phyloP scores from a whole-genome alignment of 108 stramenopile genomes.

The Nitzschia sp. region DNA sequence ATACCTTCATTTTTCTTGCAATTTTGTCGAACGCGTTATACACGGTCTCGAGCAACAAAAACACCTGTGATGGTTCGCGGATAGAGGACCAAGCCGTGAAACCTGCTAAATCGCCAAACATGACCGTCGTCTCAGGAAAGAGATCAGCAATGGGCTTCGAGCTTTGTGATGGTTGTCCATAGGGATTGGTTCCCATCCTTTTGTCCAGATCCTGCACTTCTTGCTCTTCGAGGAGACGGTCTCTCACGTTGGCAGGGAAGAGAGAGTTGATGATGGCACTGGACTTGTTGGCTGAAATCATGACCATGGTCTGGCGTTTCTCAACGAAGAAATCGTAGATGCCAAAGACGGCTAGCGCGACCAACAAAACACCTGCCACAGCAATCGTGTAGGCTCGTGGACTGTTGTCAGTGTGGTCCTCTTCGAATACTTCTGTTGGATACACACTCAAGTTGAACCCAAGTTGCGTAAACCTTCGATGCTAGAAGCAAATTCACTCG shows the following conservation, averaged over 20 bases:
- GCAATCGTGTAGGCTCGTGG: not conserved
- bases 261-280: slow-evolving; percentile 14
- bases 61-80: slow-evolving; percentile 7
- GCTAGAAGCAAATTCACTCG: not conserved
- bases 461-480: too few species aligned
- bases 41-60: slow-evolving; percentile 1
- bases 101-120: slow-evolving; percentile 14
- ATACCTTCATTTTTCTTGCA: slow-evolving; percentile 9
- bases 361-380: slow-evolving; percentile 1
- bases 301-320: slow-evolving; percentile 3
- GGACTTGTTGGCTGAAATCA: not conserved
- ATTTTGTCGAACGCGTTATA: not conserved
- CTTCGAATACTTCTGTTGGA: slow-evolving; percentile 2
- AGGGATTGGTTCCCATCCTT: not conserved
- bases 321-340: slow-evolving; percentile 15
- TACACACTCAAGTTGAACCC: slow-evolving; percentile 4
- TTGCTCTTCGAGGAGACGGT: slow-evolving; percentile 7
- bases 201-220: not conserved
- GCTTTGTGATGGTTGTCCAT: not conserved
- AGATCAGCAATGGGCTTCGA: slow-evolving; percentile 20
- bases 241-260: slow-evolving; percentile 16
- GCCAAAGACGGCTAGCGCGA: slow-evolving; percentile 4
- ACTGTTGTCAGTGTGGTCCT: not conserved
- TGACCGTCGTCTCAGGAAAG: slow-evolving; percentile 11
- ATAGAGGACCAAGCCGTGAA: slow-evolving; percentile 17